Evolutionary conservation across 2,329 filamentous ascomycete species (phyloP), one percentile per base, ranked within the genome.

Genomic region (Cryphonectria carpinicola): DNA sequence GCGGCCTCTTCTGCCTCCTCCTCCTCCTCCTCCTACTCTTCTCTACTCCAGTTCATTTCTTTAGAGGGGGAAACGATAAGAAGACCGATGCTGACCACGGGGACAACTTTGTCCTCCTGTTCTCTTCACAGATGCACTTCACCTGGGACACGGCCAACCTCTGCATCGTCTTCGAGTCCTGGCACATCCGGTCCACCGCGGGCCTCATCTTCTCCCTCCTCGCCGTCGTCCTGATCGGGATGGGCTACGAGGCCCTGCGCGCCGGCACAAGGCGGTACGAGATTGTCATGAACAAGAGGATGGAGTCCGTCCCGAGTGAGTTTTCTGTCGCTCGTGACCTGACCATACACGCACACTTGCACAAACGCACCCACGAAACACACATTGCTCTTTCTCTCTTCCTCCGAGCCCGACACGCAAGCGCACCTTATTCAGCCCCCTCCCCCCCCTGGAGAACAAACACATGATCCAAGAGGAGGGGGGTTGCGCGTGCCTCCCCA

Each of bases 61-160:
- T 11, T 39, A 11, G 37, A 10, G 37, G 8, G 37, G 37, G 10
- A 60, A n/a, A 17, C 19, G 25, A 60, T 35, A 35, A 13, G 10
- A n/a, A 39, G 22, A n/a, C 6, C 17, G 22, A 19, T 13, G 35
- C 32, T 37, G 60, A 62, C 35, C 13, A 39, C 8, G 4, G 37
- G 46, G 46, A 49, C 46, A 49, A 49, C 22, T 22, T 49, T 5
- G 46, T 49, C 22, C 46, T 49, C 46, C 6, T 5, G 19, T n/a
- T 49, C 28, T 22, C 19, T 14, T 13, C 13, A 14, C 17, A 97
- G 94, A 98, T 98, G 95, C 90, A 98, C 75, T 99, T 99, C 85
- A 98, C 94, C 73, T 99, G 95, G 95, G 90, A 94, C 80, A 95
- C 95, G 3, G 89, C 87, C 70, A 92, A 98, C 83, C 93, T 99